Evolutionary conservation across 371 early-diverging fungal species (phyloP).

Genomic region (Apophysomyces variabilis): DNA sequence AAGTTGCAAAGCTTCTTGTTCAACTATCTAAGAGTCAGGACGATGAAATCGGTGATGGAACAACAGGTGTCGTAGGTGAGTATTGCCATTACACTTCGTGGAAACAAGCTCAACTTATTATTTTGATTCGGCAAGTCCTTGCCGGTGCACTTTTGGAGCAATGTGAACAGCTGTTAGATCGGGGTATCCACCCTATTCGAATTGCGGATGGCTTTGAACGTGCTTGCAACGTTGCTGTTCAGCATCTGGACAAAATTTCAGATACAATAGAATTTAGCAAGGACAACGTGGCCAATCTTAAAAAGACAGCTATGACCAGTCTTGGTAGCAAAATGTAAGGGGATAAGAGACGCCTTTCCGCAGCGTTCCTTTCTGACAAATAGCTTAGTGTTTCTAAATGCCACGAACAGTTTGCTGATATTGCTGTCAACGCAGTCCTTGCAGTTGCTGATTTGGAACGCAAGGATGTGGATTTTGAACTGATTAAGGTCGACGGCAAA

Average conservation of each 20-base stretch:
- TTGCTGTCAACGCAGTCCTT: conserved; percentile 97
- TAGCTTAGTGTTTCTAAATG: conserved; percentile 85
- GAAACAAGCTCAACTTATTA: no score
- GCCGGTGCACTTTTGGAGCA: conserved; percentile 98
- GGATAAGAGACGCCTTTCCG: background rate
- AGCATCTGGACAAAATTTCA: conserved; percentile 87
- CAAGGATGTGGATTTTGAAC: conserved; percentile 99
- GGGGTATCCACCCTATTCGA: conserved; percentile 98
- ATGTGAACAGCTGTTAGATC: conserved; percentile 91
- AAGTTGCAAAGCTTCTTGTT: conserved; percentile 97
- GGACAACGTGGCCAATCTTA: conserved; percentile 80
- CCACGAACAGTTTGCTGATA: conserved; percentile 94
- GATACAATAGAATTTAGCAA: conserved; percentile 87
- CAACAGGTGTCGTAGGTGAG: conserved; percentile 98
- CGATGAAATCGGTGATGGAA: conserved; percentile 99
- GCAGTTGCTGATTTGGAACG: conserved; percentile 97
- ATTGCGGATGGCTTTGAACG: conserved; percentile 98
- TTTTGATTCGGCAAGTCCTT: conserved; percentile 68
- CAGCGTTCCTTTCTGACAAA: background rate
- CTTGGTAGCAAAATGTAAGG: conserved; percentile 95
- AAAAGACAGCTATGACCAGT: conserved; percentile 96
- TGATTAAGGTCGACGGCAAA: conserved; percentile 98
- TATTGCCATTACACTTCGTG: background rate
- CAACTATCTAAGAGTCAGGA: conserved; percentile 98
- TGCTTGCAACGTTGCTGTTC: conserved; percentile 91